phyloP scores from a whole-genome alignment of 345 rosid genomes.

The Microcos paniculata region DNA sequence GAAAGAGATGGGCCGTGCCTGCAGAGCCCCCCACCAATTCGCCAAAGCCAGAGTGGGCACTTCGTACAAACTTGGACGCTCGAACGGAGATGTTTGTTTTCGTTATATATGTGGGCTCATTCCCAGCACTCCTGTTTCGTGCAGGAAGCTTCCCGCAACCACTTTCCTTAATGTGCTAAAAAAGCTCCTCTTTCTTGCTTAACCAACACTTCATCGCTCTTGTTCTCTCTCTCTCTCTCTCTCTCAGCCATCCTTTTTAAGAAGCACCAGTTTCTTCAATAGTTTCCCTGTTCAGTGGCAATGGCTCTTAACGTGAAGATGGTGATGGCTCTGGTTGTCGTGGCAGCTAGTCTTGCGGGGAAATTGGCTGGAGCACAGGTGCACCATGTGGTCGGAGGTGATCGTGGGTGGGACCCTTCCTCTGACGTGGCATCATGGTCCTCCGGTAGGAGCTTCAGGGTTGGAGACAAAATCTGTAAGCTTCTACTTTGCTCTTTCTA shows the following conservation, averaged over 20 bases:
- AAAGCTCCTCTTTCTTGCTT: not conserved
- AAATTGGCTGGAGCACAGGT: constrained; percentile 38
- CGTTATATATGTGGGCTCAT: not conserved
- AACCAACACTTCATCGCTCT: not conserved
- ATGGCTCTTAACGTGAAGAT: not conserved
- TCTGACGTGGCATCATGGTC: constrained; percentile 48
- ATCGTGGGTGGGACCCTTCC: constrained; percentile 63
- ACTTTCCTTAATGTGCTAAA: not conserved
- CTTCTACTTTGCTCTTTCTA: not conserved
- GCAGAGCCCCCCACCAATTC: not conserved
- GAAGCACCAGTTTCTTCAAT: not conserved
- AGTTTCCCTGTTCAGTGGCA: constrained; percentile 1
- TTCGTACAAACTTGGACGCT: not conserved
- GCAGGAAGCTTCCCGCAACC: not conserved
- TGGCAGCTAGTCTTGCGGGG: constrained; percentile 21
- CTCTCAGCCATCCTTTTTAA: not conserved
- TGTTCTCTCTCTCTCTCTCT: not conserved
- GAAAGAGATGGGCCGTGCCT: not conserved
- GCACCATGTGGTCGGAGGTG: constrained; percentile 67
- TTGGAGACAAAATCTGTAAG: constrained; percentile 71
- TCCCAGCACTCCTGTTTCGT: not conserved
- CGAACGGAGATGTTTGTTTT: not conserved
- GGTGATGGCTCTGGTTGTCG: not conserved
- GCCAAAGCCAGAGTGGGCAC: too few relatives aligned
- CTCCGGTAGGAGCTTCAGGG: constrained; percentile 43